Evolutionary conservation across 2,329 filamentous ascomycete genomes (phyloP), one percentile per base, ranked within the genome.

Genomic region (Zymoseptoria crescenta): DNA sequence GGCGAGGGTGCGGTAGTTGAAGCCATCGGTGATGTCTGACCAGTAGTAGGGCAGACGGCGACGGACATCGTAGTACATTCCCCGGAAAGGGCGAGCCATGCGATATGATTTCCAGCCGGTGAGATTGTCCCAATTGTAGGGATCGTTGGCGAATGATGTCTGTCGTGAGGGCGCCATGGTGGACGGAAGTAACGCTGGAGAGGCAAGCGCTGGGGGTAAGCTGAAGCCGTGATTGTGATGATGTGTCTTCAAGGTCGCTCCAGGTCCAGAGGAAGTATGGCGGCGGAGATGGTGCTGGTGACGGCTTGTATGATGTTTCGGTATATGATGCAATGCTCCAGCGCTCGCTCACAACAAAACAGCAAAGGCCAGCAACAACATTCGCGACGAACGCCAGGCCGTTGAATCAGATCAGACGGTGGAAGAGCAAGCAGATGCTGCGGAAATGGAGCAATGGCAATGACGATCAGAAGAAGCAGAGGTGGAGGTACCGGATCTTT

Each of bases 41-140:
- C 76, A 77, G 68, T 83, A 84, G 67, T 79, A 83, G 9, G 78
- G 80, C n/a, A 80, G 66, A 49, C 81, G 73, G 56, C 81, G 72
- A 59, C 76, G 74, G 29, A 83, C 71, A 68, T 83, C 81, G 65
- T 80, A 76, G 64, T 80, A 81, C 75, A 83, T 83, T 59, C 80
- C 81, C 21, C 77, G 72, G 51, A 77, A 75, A 7, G 79, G 79
- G 30, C 73, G 74, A 4, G 81, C 61, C 60, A 68, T 67, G 29
- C 72, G 69, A 59, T 70, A 73, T 53, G 63, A 66, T 54, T 67
- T 69, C 72, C 72, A 74, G 62, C 72, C 72, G 56, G 67, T 69
- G 8, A 69, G 63, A 29, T 62, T 63, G 21, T 72, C 69, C 72
- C 72, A 74, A 28, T 68, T 69, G 61, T 74, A 74, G 16, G 70